These are phyloP conservation scores for Penicillium sp. DNA, from an alignment of 2,329 filamentous ascomycete species.

Conservation along the genomic window DNA sequence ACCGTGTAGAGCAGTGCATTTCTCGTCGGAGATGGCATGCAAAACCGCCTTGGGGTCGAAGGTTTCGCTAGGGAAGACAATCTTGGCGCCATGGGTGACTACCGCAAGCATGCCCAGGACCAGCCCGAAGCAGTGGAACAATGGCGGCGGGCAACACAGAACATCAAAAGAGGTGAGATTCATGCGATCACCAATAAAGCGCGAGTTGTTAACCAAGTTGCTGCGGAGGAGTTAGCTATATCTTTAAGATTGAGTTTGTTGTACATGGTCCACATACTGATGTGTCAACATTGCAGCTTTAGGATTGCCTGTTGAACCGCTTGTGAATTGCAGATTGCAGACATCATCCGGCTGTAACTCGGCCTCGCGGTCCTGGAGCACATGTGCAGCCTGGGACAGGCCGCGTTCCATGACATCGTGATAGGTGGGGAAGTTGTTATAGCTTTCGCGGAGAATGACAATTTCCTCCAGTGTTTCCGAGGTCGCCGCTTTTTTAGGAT, in stretches of 20 bases:
- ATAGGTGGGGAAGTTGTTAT: slow-evolving; percentile 59
- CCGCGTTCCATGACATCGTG: slow-evolving; percentile 56
- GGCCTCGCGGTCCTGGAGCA: slow-evolving; percentile 53
- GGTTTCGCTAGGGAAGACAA: slow-evolving; percentile 71
- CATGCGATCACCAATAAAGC: slow-evolving; percentile 73
- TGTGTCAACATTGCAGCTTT: slow-evolving; percentile 75
- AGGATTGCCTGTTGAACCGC: slow-evolving; percentile 69
- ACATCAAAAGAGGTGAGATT: slow-evolving; percentile 63
- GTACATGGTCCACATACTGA: slow-evolving; percentile 45
- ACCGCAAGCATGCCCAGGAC: slow-evolving; percentile 71
- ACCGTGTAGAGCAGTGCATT: slow-evolving; percentile 72
- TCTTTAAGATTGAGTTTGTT: neutral
- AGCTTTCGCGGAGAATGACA: slow-evolving; percentile 58
- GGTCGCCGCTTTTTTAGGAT: slow-evolving; percentile 28
- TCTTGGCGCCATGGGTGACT: slow-evolving; percentile 70
- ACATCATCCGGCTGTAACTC: slow-evolving; percentile 63
- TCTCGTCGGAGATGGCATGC: slow-evolving; percentile 62
- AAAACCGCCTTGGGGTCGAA: slow-evolving; percentile 68
- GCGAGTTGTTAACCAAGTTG: slow-evolving; percentile 59
- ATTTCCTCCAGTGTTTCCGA: slow-evolving; percentile 47
- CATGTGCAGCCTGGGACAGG: slow-evolving; percentile 47
- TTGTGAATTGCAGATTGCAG: slow-evolving; percentile 72
- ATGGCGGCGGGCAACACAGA: slow-evolving; percentile 76
- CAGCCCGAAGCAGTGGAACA: slow-evolving; percentile 84
- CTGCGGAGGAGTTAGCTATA: slow-evolving; percentile 20